Conservation (phyloP, 2,329 filamentous ascomycete species). For the Berkeleyomyces basicola region DNA sequence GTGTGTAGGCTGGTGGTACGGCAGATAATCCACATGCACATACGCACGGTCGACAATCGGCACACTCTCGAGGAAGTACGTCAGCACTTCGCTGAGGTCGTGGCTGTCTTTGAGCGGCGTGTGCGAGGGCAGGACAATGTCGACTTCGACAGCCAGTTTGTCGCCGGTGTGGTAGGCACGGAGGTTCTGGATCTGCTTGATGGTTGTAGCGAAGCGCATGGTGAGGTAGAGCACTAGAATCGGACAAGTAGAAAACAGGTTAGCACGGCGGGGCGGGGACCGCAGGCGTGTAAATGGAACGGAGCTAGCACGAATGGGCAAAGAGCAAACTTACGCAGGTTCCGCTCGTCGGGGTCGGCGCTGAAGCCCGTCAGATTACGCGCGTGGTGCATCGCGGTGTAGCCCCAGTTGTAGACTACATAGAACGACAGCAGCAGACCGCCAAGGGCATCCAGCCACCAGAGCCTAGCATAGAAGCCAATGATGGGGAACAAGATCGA, state of each 20-base stretch:
- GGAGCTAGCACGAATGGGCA: background rate
- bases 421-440: constrained; percentile 62
- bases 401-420: constrained; percentile 65
- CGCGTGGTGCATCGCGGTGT: constrained; percentile 59
- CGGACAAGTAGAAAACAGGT: background rate
- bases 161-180: constrained; percentile 76
- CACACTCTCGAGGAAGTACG: constrained; percentile 72
- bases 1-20: constrained; percentile 44
- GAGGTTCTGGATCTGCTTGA: constrained; percentile 69
- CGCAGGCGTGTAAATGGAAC: background rate
- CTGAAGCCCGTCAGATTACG: constrained; percentile 66
- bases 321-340: constrained; percentile 34
- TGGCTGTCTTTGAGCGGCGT: constrained; percentile 65
- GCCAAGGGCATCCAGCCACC: constrained; percentile 72
- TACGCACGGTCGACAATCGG: constrained; percentile 61
- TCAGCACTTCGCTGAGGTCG: constrained; percentile 59
- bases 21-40: constrained; percentile 49
- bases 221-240: constrained; percentile 58
- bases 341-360: constrained; percentile 64
- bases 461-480: constrained; percentile 58
- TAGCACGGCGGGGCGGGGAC: background rate
- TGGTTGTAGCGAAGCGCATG: constrained; percentile 82
- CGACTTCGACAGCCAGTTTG: constrained; percentile 66
- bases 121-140: constrained; percentile 65
- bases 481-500: constrained; percentile 74